Base-by-base conservation (phyloP, 345 rosid species). In the Linum trigynum region DNA sequence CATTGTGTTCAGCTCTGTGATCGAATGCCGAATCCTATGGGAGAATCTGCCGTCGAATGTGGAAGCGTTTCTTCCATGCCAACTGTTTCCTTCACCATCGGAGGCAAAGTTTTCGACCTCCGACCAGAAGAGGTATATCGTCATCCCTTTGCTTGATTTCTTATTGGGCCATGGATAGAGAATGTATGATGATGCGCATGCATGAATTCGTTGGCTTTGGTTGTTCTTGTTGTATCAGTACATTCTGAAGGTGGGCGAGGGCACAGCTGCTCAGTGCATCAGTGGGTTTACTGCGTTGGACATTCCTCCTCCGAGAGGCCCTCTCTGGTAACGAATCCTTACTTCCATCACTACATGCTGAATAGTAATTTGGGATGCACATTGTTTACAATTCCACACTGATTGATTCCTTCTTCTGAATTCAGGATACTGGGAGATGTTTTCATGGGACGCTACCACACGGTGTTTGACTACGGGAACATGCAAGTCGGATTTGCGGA, bases 381-480 rank as follows among this genome's bases (percentile, higher is more conserved):
- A 10, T 37, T 32, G 38, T 10, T 3, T 56, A 0, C 32, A 1
- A 57, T 0, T 12, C 8, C 3, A 32, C 23, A 10, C 38, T 15
- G 11, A 23, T 23, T 23, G 32, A 23, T 23, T 16, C 3, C 23
- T 57, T 5, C 8, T 9, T 57, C 3, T 57, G 38, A 0, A 9
- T 55, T 42, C 69, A 75, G 78, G 78, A 75, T 75, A 37, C 48
- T 75, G 74, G 78, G 78, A 63, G 75, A 75, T 39, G 11, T 75
- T 38, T 75, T 75, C 69, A 75, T 75, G 78, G 78, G 78, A 35
- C 63, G 66, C 5, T 75, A 70, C 69, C 78, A 75, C 72, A 75
- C 78, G 5, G 64, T 75, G 2, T 75, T 75, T 7, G 72, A 75
- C 68, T 67, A 61, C 60, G 78, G 75, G 1, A 70, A 67, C 2